Evolutionary conservation across 1,284 basidiomycete genomes (phyloP), one percentile per base, ranked within the genome.

Genomic region (Malassezia brasiliensis): DNA sequence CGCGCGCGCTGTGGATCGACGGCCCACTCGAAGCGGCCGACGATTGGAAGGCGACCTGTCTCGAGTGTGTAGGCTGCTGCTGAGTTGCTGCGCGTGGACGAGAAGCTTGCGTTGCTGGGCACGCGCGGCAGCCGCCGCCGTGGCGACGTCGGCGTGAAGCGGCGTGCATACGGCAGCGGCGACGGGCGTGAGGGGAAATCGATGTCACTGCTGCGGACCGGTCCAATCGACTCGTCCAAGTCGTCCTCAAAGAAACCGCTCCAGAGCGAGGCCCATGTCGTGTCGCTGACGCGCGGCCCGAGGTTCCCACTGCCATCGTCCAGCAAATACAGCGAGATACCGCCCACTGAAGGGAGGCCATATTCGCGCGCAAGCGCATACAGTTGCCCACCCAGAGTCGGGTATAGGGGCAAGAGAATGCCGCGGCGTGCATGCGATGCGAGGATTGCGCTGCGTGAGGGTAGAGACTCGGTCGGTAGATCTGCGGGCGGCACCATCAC

Each of bases 361-460:
- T 65, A 72, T 32, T 73, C 69, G 45, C 70, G 62, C 4, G 70
- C 61, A 48, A 73, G 67, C n/a, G 70, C 70, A 53, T 69, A 73
- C 6, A 73, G 64, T 53, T 73, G 70, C 6, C 68, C 69, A 19
- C 66, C 67, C 12, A 73, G 62, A 0, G 70, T 70, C 0, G 70
- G 70, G 47, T 72, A 72, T 36, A 73, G 60, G 0, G 70, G 70
- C 34, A 73, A 38, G 1, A 73, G 65, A 17, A 64, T 65, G 35
- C 70, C 70, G 32, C 70, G 59, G 32, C 65, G 66, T 11, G 56
- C 37, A 14, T 64, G 49, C 22, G 45, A 34, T 3, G 47, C 48
- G 12, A 36, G 35, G 40, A 41, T 20, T 4, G 42, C 53, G 22
- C 32, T 60, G 19, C 53, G 54, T 15, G 51, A 19, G 2, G 52